Conservation (phyloP, 108 stramenopile species). For the Hondaea fermentalgiana region DNA sequence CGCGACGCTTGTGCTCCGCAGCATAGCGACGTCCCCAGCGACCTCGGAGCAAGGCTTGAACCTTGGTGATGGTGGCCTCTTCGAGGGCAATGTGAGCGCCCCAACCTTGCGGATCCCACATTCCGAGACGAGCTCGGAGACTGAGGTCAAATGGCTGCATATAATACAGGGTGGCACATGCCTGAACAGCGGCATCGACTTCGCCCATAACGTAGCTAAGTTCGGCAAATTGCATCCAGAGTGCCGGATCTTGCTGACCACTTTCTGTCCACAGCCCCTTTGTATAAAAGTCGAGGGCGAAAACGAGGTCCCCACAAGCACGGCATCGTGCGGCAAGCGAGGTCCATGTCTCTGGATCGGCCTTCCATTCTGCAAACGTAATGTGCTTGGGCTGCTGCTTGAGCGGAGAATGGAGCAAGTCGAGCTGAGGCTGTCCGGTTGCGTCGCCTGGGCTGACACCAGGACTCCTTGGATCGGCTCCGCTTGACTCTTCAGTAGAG, state of each 20-base stretch:
- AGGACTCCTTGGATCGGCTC: too few species aligned
- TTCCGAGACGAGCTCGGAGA: background rate
- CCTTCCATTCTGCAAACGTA: background rate
- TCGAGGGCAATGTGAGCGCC: conserved; percentile 4
- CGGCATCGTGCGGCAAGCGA: background rate
- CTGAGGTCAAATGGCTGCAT: background rate
- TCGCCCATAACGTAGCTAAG: background rate
- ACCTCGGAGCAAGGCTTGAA: background rate
- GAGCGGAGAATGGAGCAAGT: background rate
- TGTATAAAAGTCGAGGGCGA: background rate
- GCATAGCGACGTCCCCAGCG: background rate
- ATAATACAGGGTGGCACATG: background rate
- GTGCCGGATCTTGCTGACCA: background rate
- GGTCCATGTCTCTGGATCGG: background rate
- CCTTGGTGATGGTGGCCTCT: background rate
- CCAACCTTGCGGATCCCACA: background rate
- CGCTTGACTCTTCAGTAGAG: background rate
- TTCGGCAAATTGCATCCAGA: conserved; percentile 6
- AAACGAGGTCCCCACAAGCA: background rate
- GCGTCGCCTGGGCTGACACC: too few species aligned
- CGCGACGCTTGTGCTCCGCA: background rate
- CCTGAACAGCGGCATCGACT: background rate
- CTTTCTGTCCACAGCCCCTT: conserved; percentile 6
- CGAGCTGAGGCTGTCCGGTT: background rate
- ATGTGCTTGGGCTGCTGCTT: background rate